Base-by-base conservation (phyloP, 1,284 basidiomycete genomes). In the Ustanciosporium gigantosporum region DNA sequence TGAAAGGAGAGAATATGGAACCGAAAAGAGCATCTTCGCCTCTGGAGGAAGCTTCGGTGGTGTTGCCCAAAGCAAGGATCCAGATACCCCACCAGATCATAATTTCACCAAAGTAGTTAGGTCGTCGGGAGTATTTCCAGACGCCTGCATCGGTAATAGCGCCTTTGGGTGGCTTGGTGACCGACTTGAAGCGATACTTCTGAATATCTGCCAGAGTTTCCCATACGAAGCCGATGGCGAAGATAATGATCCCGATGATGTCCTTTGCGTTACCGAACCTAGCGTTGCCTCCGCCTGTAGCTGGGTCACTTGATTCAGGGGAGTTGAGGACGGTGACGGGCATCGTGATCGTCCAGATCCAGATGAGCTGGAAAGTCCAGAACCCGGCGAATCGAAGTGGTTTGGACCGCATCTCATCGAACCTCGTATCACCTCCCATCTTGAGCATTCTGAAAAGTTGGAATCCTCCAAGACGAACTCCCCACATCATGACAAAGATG, bases 91-190 rank as follows among this genome's bases (percentile, higher is more conserved):
- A 59, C 70, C 70, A 73, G 34, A 65, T 29, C 16, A 81, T 83
- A 73, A 71, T 85, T 83, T 88, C 87, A 72, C 87, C 87, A 70
- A 88, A 87, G 74, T 88, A 89, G 7, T 87, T 85, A 22, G 88
- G 87, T 59, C 88, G 85, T 19, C 73, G 41, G 46, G 72, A 52
- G 43, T 35, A 68, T 38, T 46, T 40, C 68, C 68, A 71, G 3
- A 66, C 34, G 14, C 66, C 62, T 3, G 49, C 44, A 34, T 73
- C 70, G 8, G 57, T 68, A 41, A 73, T 73, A 24, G 68, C 68
- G 14, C 70, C 70, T 49, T 56, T 52, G 8, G 64, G 61, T 3
- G 57, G 58, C 42, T 58, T 56, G 24, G 46, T 57, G 35, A 62
- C 49, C 34, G 45, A 59, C 47, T 73, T 70, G 50, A 60, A 69